Percentiles rank a stretch among this genome's conserved stretches.
phyloP scores from a whole-genome alignment of 208 protist genomes.

The Leishmania tarentolae region DNA sequence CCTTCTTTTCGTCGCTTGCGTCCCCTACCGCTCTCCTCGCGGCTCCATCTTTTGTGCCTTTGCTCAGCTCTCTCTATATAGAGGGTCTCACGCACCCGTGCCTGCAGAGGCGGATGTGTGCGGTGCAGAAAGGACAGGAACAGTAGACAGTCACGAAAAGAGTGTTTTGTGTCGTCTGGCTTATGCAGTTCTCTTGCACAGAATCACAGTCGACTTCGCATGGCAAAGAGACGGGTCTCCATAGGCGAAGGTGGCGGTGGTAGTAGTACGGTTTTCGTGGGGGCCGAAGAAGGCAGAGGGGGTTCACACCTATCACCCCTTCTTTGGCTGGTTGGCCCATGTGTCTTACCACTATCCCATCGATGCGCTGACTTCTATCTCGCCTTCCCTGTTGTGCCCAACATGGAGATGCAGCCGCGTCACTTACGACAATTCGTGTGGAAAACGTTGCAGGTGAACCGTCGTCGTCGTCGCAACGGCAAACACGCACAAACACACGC shows the following conservation, averaged over 20 bases:
- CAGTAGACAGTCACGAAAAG: background rate
- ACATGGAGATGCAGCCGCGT: background rate
- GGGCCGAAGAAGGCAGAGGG: background rate
- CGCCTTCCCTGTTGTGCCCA: background rate
- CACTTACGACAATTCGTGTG: background rate
- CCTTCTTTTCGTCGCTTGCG: background rate
- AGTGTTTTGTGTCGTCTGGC: background rate
- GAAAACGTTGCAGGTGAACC: background rate
- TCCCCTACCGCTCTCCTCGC: background rate
- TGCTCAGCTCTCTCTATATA: background rate
- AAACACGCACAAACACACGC: background rate
- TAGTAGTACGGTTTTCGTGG: background rate
- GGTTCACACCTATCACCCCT: background rate
- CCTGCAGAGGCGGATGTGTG: background rate
- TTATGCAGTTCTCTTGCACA: background rate
- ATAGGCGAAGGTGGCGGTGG: background rate
- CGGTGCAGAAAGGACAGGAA: background rate
- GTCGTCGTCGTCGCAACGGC: background rate
- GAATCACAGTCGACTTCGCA: background rate
- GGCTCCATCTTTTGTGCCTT: too few relatives aligned
- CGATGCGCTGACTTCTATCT: background rate
- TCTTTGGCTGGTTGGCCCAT: background rate
- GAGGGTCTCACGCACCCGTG: background rate
- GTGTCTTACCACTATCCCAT: background rate
- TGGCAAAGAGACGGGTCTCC: background rate